A percentile compares a stretch with the other conserved stretches of the same genome.
phyloP scores from a whole-genome alignment of 2,329 filamentous ascomycete genomes.

The Colletotrichum higginsianum region DNA sequence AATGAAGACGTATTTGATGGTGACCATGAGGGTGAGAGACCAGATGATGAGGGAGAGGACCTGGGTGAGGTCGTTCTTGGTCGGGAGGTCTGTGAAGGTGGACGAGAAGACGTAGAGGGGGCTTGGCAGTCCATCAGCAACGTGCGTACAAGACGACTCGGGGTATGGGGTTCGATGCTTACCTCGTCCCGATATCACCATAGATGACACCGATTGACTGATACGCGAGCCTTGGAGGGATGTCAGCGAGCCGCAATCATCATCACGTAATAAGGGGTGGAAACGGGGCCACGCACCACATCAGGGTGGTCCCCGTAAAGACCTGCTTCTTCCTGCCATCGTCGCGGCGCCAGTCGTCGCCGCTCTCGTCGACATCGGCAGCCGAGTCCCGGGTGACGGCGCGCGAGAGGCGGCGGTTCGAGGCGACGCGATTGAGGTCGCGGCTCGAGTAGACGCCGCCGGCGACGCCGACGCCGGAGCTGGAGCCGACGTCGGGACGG shows the following conservation, averaged over 20 bases:
- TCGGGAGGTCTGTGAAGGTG: slow-evolving; percentile 72
- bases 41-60: slow-evolving; percentile 79
- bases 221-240: slow-evolving; percentile 67
- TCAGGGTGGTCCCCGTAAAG: slow-evolving; percentile 53
- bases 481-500: slow-evolving; percentile 38
- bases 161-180: neutral
- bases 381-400: slow-evolving; percentile 45
- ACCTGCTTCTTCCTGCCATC: slow-evolving; percentile 54
- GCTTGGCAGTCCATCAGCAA: slow-evolving; percentile 49
- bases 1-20: slow-evolving; percentile 77
- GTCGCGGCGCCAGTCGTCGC: slow-evolving; percentile 51
- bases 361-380: slow-evolving; percentile 48
- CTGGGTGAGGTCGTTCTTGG: slow-evolving; percentile 72
- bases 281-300: slow-evolving; percentile 47
- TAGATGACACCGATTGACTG: slow-evolving; percentile 79
- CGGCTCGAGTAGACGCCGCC: slow-evolving; percentile 46
- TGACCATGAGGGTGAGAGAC: slow-evolving; percentile 79
- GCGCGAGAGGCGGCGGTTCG: slow-evolving; percentile 45
- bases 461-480: slow-evolving; percentile 34
- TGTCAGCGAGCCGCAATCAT: neutral
- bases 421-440: slow-evolving; percentile 38
- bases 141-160: neutral
- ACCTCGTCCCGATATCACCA: slow-evolving; percentile 73
- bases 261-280: rapidly evolving
- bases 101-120: slow-evolving; percentile 81